Percentiles rank a stretch among this genome's conserved stretches.
Conservation (phyloP, 129 eudicot species). For the Artemisia annua region DNA sequence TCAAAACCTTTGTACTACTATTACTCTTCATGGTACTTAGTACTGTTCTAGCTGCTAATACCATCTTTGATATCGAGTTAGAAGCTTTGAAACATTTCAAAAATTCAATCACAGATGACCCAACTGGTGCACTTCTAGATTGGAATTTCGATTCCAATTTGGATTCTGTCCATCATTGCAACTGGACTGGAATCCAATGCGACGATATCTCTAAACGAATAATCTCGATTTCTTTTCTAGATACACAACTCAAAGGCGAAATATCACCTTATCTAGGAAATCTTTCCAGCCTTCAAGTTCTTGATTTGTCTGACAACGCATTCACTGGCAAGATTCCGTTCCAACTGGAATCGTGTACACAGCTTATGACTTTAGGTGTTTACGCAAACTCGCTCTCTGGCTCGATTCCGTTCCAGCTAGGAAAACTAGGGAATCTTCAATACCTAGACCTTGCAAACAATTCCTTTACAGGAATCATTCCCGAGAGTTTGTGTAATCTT, state of each 20-base stretch:
- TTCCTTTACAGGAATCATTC: conserved; percentile 58
- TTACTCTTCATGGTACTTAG: no score
- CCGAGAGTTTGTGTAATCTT: conserved; percentile 52
- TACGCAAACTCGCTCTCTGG: conserved; percentile 66
- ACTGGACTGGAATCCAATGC: conserved; percentile 84
- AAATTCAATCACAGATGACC: conserved; percentile 55
- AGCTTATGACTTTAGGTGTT: conserved; percentile 43
- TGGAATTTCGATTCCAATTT: conserved; percentile 52
- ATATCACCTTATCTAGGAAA: conserved; percentile 77
- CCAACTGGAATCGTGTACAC: conserved; percentile 57
- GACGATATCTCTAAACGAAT: conserved; percentile 40
- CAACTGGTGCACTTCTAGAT: conserved; percentile 50
- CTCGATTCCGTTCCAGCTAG: conserved; percentile 57
- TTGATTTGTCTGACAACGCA: conserved; percentile 66
- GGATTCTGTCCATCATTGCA: conserved; percentile 57
- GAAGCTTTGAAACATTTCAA: conserved; percentile 32
- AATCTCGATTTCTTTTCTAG: conserved; percentile 47
- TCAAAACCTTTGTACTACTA: background rate
- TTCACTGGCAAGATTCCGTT: conserved; percentile 69
- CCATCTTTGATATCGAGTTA: no score
- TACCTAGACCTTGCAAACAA: conserved; percentile 55
- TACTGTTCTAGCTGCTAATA: no score
- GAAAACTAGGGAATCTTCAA: conserved; percentile 50
- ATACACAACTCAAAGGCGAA: conserved; percentile 51
- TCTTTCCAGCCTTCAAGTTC: conserved; percentile 74